A percentile compares a stretch with the other conserved stretches of the same genome.
Conservation (phyloP, 2,329 filamentous ascomycete genomes). For the Lasiodiplodia gonubiensis region DNA sequence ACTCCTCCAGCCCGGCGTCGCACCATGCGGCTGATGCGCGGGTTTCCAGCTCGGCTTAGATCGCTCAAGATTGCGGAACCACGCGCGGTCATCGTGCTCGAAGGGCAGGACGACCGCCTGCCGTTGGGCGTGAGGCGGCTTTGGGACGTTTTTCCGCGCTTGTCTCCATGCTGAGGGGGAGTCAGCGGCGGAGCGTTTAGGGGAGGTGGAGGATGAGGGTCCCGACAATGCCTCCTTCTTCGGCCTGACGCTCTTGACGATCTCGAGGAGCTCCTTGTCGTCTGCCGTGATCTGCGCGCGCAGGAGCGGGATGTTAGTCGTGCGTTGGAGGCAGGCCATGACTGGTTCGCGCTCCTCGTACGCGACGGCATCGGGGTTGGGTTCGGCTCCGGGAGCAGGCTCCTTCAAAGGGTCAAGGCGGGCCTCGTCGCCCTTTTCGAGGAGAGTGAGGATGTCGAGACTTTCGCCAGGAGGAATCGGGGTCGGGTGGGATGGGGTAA, state of each 20-base stretch:
- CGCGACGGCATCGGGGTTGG: conserved; percentile 64
- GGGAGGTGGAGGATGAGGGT: not conserved
- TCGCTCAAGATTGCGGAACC: not conserved
- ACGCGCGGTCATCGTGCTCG: not conserved
- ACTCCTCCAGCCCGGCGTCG: not conserved
- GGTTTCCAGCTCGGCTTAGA: not conserved
- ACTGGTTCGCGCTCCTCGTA: conserved; percentile 78
- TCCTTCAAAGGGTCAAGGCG: conserved; percentile 69
- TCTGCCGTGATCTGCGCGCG: conserved; percentile 81
- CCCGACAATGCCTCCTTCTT: not conserved
- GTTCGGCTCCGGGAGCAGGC: conserved; percentile 57
- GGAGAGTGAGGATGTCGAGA: conserved; percentile 78
- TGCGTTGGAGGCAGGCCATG: conserved; percentile 60
- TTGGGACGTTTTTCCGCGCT: not conserved
- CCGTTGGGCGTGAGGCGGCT: conserved; percentile 13
- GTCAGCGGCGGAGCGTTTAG: not conserved
- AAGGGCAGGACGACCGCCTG: conserved; percentile 7
- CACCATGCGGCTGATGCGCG: not conserved
- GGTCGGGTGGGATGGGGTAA: conserved; percentile 83
- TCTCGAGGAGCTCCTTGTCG: conserved; percentile 74
- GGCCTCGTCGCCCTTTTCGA: conserved; percentile 73
- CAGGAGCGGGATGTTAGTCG: conserved; percentile 65
- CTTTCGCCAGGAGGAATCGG: conserved; percentile 85
- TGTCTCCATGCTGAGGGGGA: not conserved
- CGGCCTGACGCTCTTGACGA: conserved; percentile 59